Conservation (phyloP, 495 filamentous ascomycete genomes). For the Parachaetomium inaequale region DNA sequence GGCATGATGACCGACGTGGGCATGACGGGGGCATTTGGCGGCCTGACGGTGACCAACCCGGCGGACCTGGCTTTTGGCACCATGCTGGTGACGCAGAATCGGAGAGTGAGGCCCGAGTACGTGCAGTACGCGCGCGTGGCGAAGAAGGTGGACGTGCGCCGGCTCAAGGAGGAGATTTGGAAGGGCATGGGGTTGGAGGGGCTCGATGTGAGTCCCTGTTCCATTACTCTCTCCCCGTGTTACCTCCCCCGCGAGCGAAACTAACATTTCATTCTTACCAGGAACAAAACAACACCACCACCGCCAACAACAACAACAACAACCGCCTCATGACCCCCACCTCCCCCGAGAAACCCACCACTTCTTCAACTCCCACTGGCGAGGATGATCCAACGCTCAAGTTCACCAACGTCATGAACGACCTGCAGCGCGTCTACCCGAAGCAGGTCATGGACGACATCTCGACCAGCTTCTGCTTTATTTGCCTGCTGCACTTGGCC, state of each 20-base stretch:
- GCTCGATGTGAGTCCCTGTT: slow-evolving; percentile 35
- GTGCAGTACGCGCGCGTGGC: slow-evolving; percentile 94
- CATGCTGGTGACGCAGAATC: slow-evolving; percentile 84
- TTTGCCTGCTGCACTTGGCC: slow-evolving; percentile 89
- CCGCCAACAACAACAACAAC: background rate
- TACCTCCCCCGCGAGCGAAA: background rate
- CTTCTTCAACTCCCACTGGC: slow-evolving; percentile 14
- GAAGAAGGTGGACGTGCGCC: slow-evolving; percentile 97
- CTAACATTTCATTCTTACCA: background rate
- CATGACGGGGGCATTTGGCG: slow-evolving; percentile 48
- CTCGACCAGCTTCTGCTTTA: slow-evolving; percentile 95
- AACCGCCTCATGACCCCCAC: slow-evolving; percentile 17
- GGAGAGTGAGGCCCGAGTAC: slow-evolving; percentile 84
- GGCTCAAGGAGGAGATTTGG: slow-evolving; percentile 96
- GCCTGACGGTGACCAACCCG: slow-evolving; percentile 48
- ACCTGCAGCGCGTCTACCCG: slow-evolving; percentile 79
- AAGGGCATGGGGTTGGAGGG: slow-evolving; percentile 70
- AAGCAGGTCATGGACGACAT: slow-evolving; percentile 85
- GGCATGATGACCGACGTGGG: slow-evolving; percentile 32
- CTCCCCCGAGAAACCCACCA: slow-evolving; percentile 27
- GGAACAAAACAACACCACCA: background rate
- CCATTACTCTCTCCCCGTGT: background rate
- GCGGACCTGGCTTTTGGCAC: slow-evolving; percentile 74
- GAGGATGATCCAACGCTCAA: slow-evolving; percentile 51
- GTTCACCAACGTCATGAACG: slow-evolving; percentile 89